Evolutionary conservation across 2,329 filamentous ascomycete genomes (phyloP), one percentile per base, ranked within the genome.

Genomic region (Aspergillus udagawae): DNA sequence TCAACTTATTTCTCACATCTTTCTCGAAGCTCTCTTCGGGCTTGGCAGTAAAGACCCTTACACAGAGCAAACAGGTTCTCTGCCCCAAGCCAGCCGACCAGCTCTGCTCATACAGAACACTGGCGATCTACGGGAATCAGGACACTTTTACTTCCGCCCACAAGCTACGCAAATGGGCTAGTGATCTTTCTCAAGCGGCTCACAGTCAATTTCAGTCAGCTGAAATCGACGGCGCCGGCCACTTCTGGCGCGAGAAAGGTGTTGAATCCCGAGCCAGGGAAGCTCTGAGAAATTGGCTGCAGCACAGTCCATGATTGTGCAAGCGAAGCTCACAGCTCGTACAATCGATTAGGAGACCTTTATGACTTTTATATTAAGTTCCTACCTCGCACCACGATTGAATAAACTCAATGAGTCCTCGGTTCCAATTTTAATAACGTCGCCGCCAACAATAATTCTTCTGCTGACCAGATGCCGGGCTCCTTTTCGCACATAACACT

Each of bases 111-210:
- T 80, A 86, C 65, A 79, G 81, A 0, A 88, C 88, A 0, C 71
- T 96, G 35, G 86, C 85, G 0, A 73, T 96, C 0, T 96, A 87
- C 67, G 93, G 92, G 1, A 84, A 87, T 52, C 79, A 82, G 3
- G 92, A 97, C 71, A 75, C 81, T 0, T 95, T 97, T 62, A 86
- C 90, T 1, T 83, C 86, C 1, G 78, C 78, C 3, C 82, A 80
- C 57, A 89, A 84, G 70, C 77, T 92, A 63, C 80, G 83, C 10
- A 75, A 79, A 1, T 96, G 92, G 92, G 78, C 79, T 9, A 74
- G 76, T 44, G 80, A 78, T 58, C 73, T 92, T 48, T 70, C 73
- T 20, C 69, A 72, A 12, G 65, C 63, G 42, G 68, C 72, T 0
- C 72, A 70, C 1, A 84, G 82, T 20, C 66, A 60, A 51, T 86